These are phyloP conservation scores for Marchantia paleacea DNA, from an alignment of 225 moss, liverwort and hornwort species.

Conservation along the genomic window DNA sequence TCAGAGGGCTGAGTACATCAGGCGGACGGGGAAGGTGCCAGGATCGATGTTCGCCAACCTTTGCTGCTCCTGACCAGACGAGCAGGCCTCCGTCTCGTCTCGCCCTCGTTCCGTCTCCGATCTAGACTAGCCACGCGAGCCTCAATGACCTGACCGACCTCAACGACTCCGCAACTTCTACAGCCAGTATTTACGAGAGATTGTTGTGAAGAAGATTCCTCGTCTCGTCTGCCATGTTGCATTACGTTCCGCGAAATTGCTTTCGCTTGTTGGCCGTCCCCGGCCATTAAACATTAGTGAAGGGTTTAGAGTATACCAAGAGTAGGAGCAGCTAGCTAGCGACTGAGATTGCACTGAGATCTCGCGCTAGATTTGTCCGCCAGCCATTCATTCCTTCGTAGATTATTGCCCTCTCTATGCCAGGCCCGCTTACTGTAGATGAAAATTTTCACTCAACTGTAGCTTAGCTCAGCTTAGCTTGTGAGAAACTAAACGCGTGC, in stretches of 20 bases:
- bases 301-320: slow-evolving; percentile 4
- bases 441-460: slow-evolving; percentile 14
- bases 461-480: slow-evolving; percentile 8
- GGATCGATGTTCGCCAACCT: slow-evolving; percentile 47
- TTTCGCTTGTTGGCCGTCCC: not conserved
- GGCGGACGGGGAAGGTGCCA: slow-evolving; percentile 71
- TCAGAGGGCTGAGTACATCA: slow-evolving; percentile 78
- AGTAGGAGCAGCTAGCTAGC: slow-evolving; percentile 13
- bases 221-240: not conserved
- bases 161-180: not conserved
- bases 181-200: slow-evolving; percentile 7
- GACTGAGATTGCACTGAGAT: not conserved
- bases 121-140: not conserved
- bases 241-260: not conserved
- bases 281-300: slow-evolving; percentile 7
- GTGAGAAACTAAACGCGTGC: slow-evolving; percentile 12
- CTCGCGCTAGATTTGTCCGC: slow-evolving; percentile 2
- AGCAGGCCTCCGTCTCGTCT: not conserved
- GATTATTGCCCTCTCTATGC: slow-evolving; percentile 8
- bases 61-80: slow-evolving; percentile 40
- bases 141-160: too few species aligned
- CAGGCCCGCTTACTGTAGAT: not conserved
- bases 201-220: not conserved
- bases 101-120: not conserved
- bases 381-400: slow-evolving; percentile 12